Conservation (phyloP, 2,329 filamentous ascomycete genomes). For the Calonectria pauciramosa region DNA sequence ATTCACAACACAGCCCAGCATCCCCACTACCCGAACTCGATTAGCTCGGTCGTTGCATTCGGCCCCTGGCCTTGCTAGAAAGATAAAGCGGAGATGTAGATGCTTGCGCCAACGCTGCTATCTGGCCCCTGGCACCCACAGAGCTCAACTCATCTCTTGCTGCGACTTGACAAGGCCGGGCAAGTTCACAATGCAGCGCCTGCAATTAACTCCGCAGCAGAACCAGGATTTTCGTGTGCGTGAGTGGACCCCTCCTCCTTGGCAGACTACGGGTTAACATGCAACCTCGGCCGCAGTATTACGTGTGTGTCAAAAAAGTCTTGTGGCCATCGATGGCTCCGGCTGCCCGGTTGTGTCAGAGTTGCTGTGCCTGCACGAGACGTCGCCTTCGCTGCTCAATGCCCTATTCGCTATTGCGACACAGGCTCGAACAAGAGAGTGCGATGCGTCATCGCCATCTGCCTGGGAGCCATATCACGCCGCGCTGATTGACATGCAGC, state of each 20-base stretch:
- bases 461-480: neutral
- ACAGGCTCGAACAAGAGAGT: neutral
- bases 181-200: neutral
- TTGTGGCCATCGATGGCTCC: neutral
- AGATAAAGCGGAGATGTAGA: too few species aligned
- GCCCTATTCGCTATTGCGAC: neutral
- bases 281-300: neutral
- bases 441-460: neutral
- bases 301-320: neutral
- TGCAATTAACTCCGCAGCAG: neutral
- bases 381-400: neutral
- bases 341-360: neutral
- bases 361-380: neutral
- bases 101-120: too few species aligned
- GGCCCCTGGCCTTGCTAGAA: too few species aligned
- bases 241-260: neutral
- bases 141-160: too few species aligned
- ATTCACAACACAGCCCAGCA: too few species aligned
- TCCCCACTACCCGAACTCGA: too few species aligned
- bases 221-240: neutral
- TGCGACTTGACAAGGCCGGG: neutral
- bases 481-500: neutral
- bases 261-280: too few species aligned
- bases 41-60: too few species aligned
- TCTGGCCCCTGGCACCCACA: too few species aligned